These are phyloP conservation scores for Beauveria sp. DNA, from an alignment of 2,329 filamentous ascomycete genomes.

Conservation along the genomic window DNA sequence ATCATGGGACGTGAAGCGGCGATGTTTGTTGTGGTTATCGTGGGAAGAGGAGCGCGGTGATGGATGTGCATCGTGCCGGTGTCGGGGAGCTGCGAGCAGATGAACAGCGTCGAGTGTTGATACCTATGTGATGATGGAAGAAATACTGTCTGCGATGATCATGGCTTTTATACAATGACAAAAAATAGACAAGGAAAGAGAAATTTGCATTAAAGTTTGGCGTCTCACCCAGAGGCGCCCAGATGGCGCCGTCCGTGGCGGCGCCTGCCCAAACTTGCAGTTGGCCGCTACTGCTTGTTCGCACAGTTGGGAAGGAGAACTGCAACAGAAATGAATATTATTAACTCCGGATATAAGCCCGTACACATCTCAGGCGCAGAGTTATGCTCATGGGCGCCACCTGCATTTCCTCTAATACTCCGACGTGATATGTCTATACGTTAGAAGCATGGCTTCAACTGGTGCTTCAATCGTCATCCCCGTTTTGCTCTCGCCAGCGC, in stretches of 20 bases:
- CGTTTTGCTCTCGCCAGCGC: slow-evolving; percentile 43
- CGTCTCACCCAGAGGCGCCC: neutral
- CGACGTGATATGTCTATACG: neutral
- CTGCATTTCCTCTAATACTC: neutral
- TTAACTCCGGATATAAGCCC: neutral
- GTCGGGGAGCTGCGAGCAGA: neutral
- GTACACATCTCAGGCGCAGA: neutral
- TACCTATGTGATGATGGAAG: neutral
- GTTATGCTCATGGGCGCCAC: neutral
- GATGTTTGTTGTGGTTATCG: neutral
- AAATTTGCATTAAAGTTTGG: neutral
- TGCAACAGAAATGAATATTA: neutral
- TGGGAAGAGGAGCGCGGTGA: neutral
- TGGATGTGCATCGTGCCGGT: neutral
- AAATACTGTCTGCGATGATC: neutral
- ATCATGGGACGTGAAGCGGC: neutral
- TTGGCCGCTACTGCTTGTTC: neutral
- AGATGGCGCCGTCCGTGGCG: neutral
- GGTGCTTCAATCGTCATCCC: slow-evolving; percentile 22
- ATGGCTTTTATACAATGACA: neutral
- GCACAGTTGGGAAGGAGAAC: neutral
- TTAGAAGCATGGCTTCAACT: neutral
- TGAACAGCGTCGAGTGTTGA: neutral
- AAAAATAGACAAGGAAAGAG: neutral
- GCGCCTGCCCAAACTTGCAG: neutral